A percentile compares a stretch with the other conserved stretches of the same genome.
Evolutionary conservation across 2,329 filamentous ascomycete species (phyloP).

Genomic region (Ophiostoma montium): DNA sequence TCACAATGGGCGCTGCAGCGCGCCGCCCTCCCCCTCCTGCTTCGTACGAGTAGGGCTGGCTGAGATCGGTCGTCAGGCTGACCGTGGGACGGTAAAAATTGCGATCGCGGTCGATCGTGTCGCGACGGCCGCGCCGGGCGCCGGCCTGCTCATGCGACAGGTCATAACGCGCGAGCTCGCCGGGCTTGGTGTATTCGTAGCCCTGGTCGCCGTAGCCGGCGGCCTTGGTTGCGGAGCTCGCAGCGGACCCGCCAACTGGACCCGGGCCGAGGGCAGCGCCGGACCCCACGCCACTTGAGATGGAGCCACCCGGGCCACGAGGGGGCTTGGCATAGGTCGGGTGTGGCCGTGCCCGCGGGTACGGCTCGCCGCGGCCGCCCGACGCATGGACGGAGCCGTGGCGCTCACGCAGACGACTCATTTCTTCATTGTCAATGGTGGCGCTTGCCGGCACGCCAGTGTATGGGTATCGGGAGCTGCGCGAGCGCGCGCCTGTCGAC

Average conservation of each 20-base stretch:
- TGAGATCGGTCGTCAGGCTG: constrained; percentile 34
- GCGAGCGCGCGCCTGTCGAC: constrained; percentile 31
- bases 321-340: constrained; percentile 30
- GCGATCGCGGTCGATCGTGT: constrained; percentile 42
- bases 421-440: constrained; percentile 37
- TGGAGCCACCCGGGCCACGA: constrained; percentile 24
- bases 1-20: neutral
- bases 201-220: constrained; percentile 44
- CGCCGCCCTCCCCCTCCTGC: constrained; percentile 16
- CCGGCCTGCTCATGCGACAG: constrained; percentile 34
- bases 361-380: constrained; percentile 23
- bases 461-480: constrained; percentile 27
- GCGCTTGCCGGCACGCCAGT: constrained; percentile 30
- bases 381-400: constrained; percentile 21
- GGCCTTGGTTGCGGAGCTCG: neutral
- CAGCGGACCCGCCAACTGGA: constrained; percentile 1
- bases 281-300: constrained; percentile 12
- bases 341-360: constrained; percentile 25
- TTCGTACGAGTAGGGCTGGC: constrained; percentile 29
- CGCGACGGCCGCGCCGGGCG: constrained; percentile 29
- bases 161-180: constrained; percentile 47
- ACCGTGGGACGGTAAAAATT: constrained; percentile 41
- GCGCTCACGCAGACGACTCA: constrained; percentile 33
- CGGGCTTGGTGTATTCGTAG: constrained; percentile 50
- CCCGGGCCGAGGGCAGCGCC: neutral